Evolutionary conservation across 257 asterid species (phyloP).

Genomic region (Penstemon eatonii): DNA sequence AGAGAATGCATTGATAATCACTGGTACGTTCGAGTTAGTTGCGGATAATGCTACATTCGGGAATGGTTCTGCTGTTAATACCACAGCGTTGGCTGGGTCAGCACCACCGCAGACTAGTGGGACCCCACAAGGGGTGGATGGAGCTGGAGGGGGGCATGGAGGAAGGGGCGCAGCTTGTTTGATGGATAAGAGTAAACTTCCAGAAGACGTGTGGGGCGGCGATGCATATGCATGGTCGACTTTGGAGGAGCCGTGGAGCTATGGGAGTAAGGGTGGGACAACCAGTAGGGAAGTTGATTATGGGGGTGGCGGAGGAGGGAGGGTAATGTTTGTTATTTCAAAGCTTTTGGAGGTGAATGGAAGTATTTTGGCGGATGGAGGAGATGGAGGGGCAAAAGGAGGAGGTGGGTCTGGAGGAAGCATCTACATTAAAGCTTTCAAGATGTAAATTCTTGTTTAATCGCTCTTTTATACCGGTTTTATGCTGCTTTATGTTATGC

Average conservation of each 20-base stretch:
- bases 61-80: constrained; percentile 70
- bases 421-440: constrained; percentile 71
- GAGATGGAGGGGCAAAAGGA: constrained; percentile 79
- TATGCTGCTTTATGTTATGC: constrained; percentile 2
- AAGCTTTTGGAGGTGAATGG: constrained; percentile 82
- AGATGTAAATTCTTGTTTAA: constrained; percentile 59
- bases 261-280: constrained; percentile 94
- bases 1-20: constrained; percentile 53
- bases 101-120: constrained; percentile 94
- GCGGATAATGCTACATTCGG: constrained; percentile 67
- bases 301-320: constrained; percentile 99
- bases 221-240: constrained; percentile 88
- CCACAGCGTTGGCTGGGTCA: constrained; percentile 82
- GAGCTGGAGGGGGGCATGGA: constrained; percentile 98
- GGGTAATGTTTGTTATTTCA: constrained; percentile 49
- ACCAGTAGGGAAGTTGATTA: constrained; percentile 71
- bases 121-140: constrained; percentile 87
- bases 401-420: constrained; percentile 99
- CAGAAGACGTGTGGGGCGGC: constrained; percentile 98
- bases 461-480: constrained; percentile 22
- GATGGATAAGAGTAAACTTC: constrained; percentile 63
- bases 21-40: constrained; percentile 62
- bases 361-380: constrained; percentile 85
- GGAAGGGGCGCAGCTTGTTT: constrained; percentile 94
- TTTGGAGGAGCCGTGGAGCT: constrained; percentile 72